Conservation (phyloP, 1,284 basidiomycete genomes). For the Microbotryomycetes sp. region DNA sequence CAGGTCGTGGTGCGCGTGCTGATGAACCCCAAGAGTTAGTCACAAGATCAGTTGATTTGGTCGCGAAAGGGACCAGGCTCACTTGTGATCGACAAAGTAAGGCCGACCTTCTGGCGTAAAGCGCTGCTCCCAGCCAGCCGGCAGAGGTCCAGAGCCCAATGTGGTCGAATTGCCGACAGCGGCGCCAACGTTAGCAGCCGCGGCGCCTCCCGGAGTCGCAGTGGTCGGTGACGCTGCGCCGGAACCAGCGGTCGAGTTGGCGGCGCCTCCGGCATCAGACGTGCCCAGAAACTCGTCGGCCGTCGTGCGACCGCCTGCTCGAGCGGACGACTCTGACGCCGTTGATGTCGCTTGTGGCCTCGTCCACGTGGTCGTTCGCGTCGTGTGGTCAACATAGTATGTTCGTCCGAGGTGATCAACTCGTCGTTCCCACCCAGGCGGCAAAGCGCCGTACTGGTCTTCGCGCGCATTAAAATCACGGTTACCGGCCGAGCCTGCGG, state of each 20-base stretch:
- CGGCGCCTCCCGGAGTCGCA: slow-evolving; percentile 15
- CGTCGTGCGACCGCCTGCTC: slow-evolving; percentile 27
- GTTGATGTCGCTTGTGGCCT: slow-evolving; percentile 49
- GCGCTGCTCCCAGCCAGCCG: slow-evolving; percentile 96
- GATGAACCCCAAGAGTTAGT: slow-evolving; percentile 47
- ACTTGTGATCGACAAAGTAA: slow-evolving; percentile 74
- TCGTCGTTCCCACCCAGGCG: slow-evolving; percentile 86
- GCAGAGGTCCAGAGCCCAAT: slow-evolving; percentile 71
- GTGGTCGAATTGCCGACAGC: slow-evolving; percentile 53
- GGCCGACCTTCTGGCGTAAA: slow-evolving; percentile 95
- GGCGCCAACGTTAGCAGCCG: slow-evolving; percentile 17
- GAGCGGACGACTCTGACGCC: slow-evolving; percentile 32
- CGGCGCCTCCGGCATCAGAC: slow-evolving; percentile 28
- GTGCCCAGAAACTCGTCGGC: slow-evolving; percentile 38
- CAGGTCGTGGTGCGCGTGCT: slow-evolving; percentile 95
- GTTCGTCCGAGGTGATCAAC: slow-evolving; percentile 77
- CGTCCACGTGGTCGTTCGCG: slow-evolving; percentile 90
- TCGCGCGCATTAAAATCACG: slow-evolving; percentile 79
- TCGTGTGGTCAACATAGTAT: slow-evolving; percentile 71
- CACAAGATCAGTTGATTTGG: neutral
- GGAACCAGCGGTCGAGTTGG: slow-evolving; percentile 17
- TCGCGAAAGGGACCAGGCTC: neutral
- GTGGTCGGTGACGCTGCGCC: slow-evolving; percentile 43
- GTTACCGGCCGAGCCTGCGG: slow-evolving; percentile 45
- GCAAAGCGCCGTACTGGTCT: slow-evolving; percentile 67